phyloP scores from a whole-genome alignment of 495 filamentous ascomycete species.

The Penicillium goetzii region DNA sequence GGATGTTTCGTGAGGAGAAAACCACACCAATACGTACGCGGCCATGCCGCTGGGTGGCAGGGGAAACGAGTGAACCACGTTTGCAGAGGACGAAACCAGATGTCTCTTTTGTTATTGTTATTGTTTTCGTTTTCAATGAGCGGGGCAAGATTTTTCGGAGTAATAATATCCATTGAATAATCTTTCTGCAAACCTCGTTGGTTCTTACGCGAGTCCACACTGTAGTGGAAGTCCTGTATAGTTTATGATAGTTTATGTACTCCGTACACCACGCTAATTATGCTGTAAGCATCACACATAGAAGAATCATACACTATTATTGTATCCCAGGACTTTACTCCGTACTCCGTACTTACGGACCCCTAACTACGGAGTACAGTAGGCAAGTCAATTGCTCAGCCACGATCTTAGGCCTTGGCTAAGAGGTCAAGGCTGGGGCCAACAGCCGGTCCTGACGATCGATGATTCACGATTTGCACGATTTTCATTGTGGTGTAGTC shows the following conservation, averaged over 20 bases:
- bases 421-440: slow-evolving; percentile 11
- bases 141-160: slow-evolving; percentile 6
- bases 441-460: slow-evolving; percentile 11
- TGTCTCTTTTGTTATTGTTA: slow-evolving; percentile 9
- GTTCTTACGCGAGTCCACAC: not conserved
- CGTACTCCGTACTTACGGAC: not conserved
- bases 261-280: not conserved
- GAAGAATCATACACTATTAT: not conserved
- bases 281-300: not conserved
- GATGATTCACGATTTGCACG: slow-evolving; percentile 15
- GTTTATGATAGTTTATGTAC: not conserved
- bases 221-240: not conserved
- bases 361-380: not conserved
- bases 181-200: not conserved
- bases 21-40: slow-evolving; percentile 9
- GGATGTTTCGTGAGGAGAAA: not conserved
- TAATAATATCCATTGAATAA: not conserved
- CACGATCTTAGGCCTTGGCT: slow-evolving; percentile 12
- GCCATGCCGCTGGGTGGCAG: slow-evolving; percentile 24
- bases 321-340: not conserved
- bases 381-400: slow-evolving; percentile 16
- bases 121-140: not conserved
- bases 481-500: slow-evolving; percentile 8
- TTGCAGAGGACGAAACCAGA: slow-evolving; percentile 26
- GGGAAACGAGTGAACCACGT: slow-evolving; percentile 22